Evolutionary conservation across 495 filamentous ascomycete genomes (phyloP).

Genomic region (Podospora australis): DNA sequence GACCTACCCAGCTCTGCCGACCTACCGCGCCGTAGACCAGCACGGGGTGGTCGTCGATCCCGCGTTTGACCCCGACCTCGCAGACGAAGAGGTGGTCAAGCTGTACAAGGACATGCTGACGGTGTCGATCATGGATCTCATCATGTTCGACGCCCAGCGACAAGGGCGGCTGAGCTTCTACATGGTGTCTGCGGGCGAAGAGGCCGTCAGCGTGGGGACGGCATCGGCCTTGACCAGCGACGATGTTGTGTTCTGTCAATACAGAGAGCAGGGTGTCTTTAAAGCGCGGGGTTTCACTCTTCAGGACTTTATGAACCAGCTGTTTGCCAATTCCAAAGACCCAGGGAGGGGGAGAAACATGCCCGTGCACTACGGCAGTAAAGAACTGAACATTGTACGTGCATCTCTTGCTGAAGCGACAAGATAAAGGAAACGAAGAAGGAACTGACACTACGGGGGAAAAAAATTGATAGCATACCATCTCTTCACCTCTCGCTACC

Average conservation of each 20-base stretch:
- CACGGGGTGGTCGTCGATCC: slow-evolving; percentile 73
- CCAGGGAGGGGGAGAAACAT: slow-evolving; percentile 83
- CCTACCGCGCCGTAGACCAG: slow-evolving; percentile 81
- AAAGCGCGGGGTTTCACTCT: slow-evolving; percentile 83
- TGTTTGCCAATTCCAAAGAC: slow-evolving; percentile 86
- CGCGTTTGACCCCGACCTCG: slow-evolving; percentile 54
- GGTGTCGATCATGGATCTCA: slow-evolving; percentile 88
- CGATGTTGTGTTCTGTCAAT: slow-evolving; percentile 92
- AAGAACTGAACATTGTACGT: slow-evolving; percentile 70
- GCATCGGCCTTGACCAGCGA: slow-evolving; percentile 72
- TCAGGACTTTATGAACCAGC: slow-evolving; percentile 86
- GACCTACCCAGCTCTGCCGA: slow-evolving; percentile 66
- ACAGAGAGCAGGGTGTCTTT: slow-evolving; percentile 88
- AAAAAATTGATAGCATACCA: slow-evolving; percentile 61
- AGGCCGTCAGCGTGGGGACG: slow-evolving; percentile 84
- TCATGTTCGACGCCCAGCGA: slow-evolving; percentile 85
- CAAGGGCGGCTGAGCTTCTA: slow-evolving; percentile 88
- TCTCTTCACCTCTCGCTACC: slow-evolving; percentile 88
- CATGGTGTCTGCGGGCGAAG: slow-evolving; percentile 95
- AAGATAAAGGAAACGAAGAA: too few relatives aligned
- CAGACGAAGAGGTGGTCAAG: slow-evolving; percentile 62
- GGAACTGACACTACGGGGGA: too few relatives aligned
- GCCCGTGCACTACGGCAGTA: slow-evolving; percentile 93
- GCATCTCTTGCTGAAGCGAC: too few relatives aligned
- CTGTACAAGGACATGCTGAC: slow-evolving; percentile 55